These are phyloP conservation scores for Quercus rubra DNA, from an alignment of 306 rosid species.

Conservation along the genomic window DNA sequence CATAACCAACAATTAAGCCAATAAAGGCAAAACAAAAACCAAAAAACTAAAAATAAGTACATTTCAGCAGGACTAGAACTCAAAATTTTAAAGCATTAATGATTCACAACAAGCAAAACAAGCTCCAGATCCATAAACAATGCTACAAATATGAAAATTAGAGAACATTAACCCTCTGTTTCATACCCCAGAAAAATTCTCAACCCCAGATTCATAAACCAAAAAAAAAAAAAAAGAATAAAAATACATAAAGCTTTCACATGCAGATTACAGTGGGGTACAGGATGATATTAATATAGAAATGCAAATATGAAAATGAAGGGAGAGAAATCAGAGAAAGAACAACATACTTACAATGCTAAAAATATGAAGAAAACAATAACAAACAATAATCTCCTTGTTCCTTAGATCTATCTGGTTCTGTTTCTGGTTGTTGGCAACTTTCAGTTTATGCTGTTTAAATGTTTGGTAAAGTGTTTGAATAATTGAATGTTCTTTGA, in stretches of 20 bases:
- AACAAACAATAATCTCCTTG: background rate
- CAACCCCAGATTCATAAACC: no score
- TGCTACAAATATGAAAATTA: background rate
- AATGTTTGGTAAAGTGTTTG: background rate
- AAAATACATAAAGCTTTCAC: background rate
- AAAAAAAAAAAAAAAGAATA: background rate
- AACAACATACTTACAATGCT: background rate
- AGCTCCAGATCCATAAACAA: background rate
- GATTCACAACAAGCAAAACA: background rate
- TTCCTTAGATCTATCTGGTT: background rate
- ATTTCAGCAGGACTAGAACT: background rate
- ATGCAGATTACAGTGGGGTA: background rate
- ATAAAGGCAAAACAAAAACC: background rate
- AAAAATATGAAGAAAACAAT: background rate
- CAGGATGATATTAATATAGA: background rate
- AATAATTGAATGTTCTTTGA: background rate
- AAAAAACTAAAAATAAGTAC: background rate
- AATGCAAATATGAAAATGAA: background rate
- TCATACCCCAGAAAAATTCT: background rate
- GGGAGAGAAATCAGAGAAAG: no score
- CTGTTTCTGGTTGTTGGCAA: background rate
- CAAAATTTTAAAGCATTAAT: background rate
- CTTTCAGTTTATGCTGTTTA: background rate
- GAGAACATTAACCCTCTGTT: background rate
- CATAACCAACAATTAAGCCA: background rate